Evolutionary conservation across 148 eudicot species (phyloP), one percentile per base, ranked within the genome.

Genomic region (Drosera capensis): DNA sequence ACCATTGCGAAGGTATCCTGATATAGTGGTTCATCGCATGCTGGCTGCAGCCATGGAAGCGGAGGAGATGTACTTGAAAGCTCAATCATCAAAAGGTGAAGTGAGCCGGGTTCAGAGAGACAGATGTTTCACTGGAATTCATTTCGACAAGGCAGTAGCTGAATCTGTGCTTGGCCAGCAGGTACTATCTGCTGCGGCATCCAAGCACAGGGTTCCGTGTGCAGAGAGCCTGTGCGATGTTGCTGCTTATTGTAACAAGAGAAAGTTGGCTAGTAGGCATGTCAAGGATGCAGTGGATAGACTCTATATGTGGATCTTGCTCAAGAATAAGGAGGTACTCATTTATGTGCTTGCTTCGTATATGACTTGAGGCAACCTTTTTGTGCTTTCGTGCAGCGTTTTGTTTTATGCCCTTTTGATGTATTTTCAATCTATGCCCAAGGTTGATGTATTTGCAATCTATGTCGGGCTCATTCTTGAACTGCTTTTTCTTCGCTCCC

Each of bases 1-100:
- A 39, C 94, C 97, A 52, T 59, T 88, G 21, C 80, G 97, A 30
- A 69, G 97, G 5, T 88, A 83, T 68, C 77, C 94, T 20, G 97
- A 88, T 57, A 83, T 88, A 50, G 52, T 88, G 14, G 94, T 88
- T 8, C 94, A 88, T 34, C 75, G 94, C 48, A 75, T 74, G 28
- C 56, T 88, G 42, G 71, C 73, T 51, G 94, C 97, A 14, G 61
- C 71, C 19, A 40, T 80, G 43, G 94, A 83, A 63, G 97, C 86
- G 15, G 97, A 88, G 62, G 68, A 67, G 47, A 62, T 53, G 47
- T 74, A 71, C 52, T 39, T 71, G 62, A 73, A 67, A 21, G 54
- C 29, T 20, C 47, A 51, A 47, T 67, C 52, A 37, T 25, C 19
- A 40, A 26, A 1, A 45, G 38, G 49, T 7, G 40, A 67, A 65